Evolutionary conservation across 148 eudicot genomes (phyloP).

Genomic region (Camellia lanceoleosa): DNA sequence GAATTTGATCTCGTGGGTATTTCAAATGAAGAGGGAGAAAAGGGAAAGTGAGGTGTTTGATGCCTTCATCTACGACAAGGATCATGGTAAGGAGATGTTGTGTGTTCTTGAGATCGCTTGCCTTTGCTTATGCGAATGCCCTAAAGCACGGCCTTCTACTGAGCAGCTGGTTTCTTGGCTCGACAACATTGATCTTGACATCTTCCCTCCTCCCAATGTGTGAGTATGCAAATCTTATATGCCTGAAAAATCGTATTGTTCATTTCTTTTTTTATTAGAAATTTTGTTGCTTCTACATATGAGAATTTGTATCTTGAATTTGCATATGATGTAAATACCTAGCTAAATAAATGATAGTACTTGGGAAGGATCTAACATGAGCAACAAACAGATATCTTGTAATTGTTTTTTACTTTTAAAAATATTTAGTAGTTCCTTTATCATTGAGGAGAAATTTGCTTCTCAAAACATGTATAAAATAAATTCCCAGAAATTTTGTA

Average conservation of each 20-base stretch:
- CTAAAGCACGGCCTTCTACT: slow-evolving; percentile 42
- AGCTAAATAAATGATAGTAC: background rate
- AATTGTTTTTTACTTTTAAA: background rate
- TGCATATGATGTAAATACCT: slow-evolving; percentile 7
- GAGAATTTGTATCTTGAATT: no score
- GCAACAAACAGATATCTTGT: background rate
- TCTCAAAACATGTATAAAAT: slow-evolving; percentile 1
- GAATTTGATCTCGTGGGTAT: slow-evolving; percentile 48
- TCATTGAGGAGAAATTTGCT: background rate
- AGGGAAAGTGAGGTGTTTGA: slow-evolving; percentile 47
- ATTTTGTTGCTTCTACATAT: background rate
- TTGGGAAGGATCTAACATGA: background rate
- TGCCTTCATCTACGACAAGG: slow-evolving; percentile 35
- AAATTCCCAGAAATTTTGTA: background rate
- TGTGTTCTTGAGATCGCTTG: slow-evolving; percentile 43
- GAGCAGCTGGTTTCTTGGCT: slow-evolving; percentile 48
- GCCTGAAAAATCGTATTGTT: background rate
- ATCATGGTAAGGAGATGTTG: slow-evolving; percentile 33
- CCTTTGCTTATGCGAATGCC: slow-evolving; percentile 37
- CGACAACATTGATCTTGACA: slow-evolving; percentile 19
- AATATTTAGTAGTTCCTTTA: background rate
- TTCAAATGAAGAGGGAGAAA: slow-evolving; percentile 35
- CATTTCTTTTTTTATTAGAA: background rate
- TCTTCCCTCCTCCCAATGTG: background rate
- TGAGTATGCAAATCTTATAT: background rate